Conservation (phyloP, 306 rosid genomes). For the Mimosa bimucronata region DNA sequence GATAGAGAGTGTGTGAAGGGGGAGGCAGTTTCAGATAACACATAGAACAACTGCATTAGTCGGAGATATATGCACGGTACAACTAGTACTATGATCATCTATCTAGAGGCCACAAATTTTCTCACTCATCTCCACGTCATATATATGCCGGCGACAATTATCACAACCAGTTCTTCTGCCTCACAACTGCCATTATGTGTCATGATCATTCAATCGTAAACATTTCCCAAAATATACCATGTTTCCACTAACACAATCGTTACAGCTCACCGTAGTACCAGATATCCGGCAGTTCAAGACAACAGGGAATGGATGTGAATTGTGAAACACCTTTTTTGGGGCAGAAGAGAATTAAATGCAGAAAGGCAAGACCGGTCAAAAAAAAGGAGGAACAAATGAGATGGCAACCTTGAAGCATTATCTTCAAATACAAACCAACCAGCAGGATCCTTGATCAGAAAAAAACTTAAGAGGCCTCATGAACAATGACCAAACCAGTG, state of each 20-base stretch:
- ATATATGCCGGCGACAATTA: too few species aligned
- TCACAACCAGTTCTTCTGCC: too few species aligned
- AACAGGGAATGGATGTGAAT: slow-evolving; percentile 3
- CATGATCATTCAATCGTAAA: slow-evolving; percentile 18
- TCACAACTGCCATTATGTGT: neutral
- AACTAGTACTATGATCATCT: neutral
- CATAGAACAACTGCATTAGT: too few species aligned
- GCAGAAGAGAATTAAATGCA: slow-evolving; percentile 1
- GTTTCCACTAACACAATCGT: neutral
- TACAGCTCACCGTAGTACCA: neutral
- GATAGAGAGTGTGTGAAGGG: too few species aligned
- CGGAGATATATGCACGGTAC: neutral
- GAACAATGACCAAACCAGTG: slow-evolving; percentile 8
- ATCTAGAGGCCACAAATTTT: too few species aligned
- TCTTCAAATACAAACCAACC: neutral
- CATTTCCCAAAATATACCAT: neutral
- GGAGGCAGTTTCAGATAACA: too few species aligned
- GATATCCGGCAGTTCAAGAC: neutral
- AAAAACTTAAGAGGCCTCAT: neutral
- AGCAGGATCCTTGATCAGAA: slow-evolving; percentile 16
- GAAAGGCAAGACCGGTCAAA: neutral
- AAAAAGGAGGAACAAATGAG: neutral
- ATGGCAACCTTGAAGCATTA: slow-evolving; percentile 16
- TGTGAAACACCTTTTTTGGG: neutral
- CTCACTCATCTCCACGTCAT: too few species aligned